Evolutionary conservation across 2,329 filamentous ascomycete genomes (phyloP), one percentile per base, ranked within the genome.

Genomic region (Ceratocystis ficicola): DNA sequence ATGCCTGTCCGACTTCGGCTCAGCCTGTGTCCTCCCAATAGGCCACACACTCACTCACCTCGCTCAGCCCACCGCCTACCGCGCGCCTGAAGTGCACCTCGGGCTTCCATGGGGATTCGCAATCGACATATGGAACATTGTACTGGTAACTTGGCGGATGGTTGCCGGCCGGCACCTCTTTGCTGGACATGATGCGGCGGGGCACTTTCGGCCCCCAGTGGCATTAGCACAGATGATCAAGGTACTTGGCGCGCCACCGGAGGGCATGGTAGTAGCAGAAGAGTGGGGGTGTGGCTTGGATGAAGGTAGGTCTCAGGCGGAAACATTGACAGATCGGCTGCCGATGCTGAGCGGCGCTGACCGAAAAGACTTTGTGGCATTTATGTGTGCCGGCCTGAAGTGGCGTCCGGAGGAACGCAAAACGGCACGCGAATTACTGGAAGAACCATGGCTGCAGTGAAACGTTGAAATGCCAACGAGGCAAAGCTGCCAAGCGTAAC

Each of bases 81-180:
- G 73, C n/a, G 72, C 74, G 25, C 75, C 75, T 0, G 75, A 77
- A 66, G 72, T 77, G 5, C 73, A 76, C 68, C 70, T 76, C 17
- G 70, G 71, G 28, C 75, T 75, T 71, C 65, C 69, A 0, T 76
- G 75, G 74, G 71, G 72, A 8, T 68, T 70, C 46, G 48, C 69
- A 15, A 72, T 76, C 20, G 75, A 77, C 69, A 69, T 73, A 20
- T 77, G 75, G 75, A 74, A 72, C 41, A 66, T 72, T 1, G 75
- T 72, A 44, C 69, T 76, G 12, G 61, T 76, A 69, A 74, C 76
- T 69, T 68, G 69, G 48, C 22, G 6, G 44, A 63, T 63, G 61
- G 44, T 63, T 1, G 22, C 32, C 10, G 61, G 61, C 5, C 7
- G 2, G 44, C 61, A 63, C 20, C 44, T 63, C 20, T 63, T 63